Conservation (phyloP, 345 rosid species). For the Eutrema heterophyllum region DNA sequence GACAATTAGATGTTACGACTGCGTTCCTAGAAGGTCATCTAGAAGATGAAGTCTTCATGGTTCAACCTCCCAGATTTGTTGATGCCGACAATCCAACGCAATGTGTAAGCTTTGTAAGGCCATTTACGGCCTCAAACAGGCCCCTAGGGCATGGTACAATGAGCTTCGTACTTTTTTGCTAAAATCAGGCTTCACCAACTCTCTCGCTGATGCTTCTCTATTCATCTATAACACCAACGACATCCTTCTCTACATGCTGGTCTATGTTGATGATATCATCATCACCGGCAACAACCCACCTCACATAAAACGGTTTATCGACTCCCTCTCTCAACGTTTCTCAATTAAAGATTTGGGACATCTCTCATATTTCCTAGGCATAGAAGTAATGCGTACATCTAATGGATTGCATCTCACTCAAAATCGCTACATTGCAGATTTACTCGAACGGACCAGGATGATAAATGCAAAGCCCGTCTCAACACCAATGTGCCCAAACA, state of each 20-base stretch:
- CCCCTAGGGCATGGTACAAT: neutral
- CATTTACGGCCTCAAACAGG: too few relatives aligned
- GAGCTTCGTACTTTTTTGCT: neutral
- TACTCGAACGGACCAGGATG: neutral
- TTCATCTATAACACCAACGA: neutral
- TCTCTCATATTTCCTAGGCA: neutral
- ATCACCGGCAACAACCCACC: neutral
- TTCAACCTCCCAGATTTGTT: too few relatives aligned
- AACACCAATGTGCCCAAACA: neutral
- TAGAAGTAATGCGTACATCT: neutral
- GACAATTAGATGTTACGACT: too few relatives aligned
- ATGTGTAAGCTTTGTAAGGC: neutral
- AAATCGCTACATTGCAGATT: neutral
- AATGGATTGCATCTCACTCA: neutral
- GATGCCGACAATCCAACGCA: too few relatives aligned
- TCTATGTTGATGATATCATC: too few relatives aligned
- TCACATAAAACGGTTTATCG: too few relatives aligned
- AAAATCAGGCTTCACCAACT: neutral
- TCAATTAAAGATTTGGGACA: neutral
- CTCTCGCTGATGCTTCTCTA: neutral
- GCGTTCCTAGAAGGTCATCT: too few relatives aligned
- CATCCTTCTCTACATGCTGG: neutral
- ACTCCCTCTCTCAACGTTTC: neutral
- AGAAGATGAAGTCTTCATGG: too few relatives aligned
- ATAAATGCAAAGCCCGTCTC: neutral